phyloP scores from a whole-genome alignment of 176 grass and related monocot species.

The Raddia guianensis region DNA sequence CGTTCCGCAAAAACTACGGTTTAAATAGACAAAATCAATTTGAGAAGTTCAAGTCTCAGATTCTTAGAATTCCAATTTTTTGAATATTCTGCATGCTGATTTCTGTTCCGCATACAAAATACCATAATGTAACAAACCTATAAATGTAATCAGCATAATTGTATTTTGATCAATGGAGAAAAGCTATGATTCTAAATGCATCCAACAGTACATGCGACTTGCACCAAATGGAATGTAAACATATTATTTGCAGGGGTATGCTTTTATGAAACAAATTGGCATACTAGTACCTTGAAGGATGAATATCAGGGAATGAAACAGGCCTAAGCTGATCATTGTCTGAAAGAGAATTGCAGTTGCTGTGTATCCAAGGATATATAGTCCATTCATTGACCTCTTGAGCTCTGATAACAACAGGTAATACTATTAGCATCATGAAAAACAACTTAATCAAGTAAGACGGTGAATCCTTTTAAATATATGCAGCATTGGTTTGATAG shows the following conservation, averaged over 20 bases:
- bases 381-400: slow-evolving; percentile 81
- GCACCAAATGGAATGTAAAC: slow-evolving; percentile 19
- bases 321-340: slow-evolving; percentile 86
- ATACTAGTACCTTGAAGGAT: slow-evolving; percentile 77
- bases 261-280: slow-evolving; percentile 40
- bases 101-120: not conserved
- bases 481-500: slow-evolving; percentile 27
- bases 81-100: not conserved
- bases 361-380: slow-evolving; percentile 99
- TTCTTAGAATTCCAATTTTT: not conserved
- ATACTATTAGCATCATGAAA: slow-evolving; percentile 25
- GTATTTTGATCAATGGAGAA: not conserved
- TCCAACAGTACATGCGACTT: not conserved
- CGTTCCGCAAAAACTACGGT: not conserved
- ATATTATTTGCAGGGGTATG: slow-evolving; percentile 12
- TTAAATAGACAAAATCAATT: not conserved
- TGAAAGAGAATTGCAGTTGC: slow-evolving; percentile 95
- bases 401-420: slow-evolving; percentile 53
- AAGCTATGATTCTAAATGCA: not conserved
- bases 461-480: slow-evolving; percentile 25
- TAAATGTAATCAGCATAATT: slow-evolving; percentile 27
- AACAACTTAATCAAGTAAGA: slow-evolving; percentile 20
- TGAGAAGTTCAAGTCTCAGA: not conserved
- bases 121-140: not conserved
- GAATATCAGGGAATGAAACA: slow-evolving; percentile 96